Conservation (phyloP, 148 eudicot genomes). For the Mesembryanthemum crystallinum region DNA sequence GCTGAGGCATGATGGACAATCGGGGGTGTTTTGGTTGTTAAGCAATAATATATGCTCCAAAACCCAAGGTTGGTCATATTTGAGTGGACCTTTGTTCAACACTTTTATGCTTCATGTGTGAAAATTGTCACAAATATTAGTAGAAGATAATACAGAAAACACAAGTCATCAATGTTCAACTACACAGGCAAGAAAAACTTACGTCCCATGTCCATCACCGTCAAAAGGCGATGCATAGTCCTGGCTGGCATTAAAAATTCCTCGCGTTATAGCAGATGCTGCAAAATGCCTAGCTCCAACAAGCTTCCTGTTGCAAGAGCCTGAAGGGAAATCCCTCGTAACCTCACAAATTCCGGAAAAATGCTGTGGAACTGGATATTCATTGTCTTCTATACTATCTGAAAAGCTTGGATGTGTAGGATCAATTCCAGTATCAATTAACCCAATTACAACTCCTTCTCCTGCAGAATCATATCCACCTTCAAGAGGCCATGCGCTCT, state of each 20-base stretch:
- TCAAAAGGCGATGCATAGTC: slow-evolving; percentile 98
- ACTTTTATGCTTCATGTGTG: background rate
- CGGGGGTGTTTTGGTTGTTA: background rate
- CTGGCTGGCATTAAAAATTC: slow-evolving; percentile 85
- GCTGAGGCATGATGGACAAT: background rate
- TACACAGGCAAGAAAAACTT: slow-evolving; percentile 34
- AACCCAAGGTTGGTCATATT: background rate
- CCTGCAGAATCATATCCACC: slow-evolving; percentile 90
- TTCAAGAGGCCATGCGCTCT: slow-evolving; percentile 89
- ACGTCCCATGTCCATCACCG: slow-evolving; percentile 99
- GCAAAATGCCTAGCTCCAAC: slow-evolving; percentile 98
- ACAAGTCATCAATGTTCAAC: background rate
- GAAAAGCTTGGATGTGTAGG: slow-evolving; percentile 91
- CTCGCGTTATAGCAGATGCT: slow-evolving; percentile 96
- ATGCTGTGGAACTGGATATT: slow-evolving; percentile 79
- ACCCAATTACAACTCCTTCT: slow-evolving; percentile 87
- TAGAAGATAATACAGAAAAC: background rate
- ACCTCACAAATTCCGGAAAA: slow-evolving; percentile 96
- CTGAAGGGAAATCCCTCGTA: slow-evolving; percentile 90
- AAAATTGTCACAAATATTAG: background rate
- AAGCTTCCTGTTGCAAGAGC: slow-evolving; percentile 97
- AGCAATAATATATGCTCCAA: background rate
- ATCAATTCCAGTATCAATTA: slow-evolving; percentile 94
- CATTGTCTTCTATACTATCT: slow-evolving; percentile 50
- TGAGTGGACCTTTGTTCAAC: background rate